Evolutionary conservation across 495 filamentous ascomycete species (phyloP), one percentile per base, ranked within the genome.

Genomic region (Glarea lozoyensis): DNA sequence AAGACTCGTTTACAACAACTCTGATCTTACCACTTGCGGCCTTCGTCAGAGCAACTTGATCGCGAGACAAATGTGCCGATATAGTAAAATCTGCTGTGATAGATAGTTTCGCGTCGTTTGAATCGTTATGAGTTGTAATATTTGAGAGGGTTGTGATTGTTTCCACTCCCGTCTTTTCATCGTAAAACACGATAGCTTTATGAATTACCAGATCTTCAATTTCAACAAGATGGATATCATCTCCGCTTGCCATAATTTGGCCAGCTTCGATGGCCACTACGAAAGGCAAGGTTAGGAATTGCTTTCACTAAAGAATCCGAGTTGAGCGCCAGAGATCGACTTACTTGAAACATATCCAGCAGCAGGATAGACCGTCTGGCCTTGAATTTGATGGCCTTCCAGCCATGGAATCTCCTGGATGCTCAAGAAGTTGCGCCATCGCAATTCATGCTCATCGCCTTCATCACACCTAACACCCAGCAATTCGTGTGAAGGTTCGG

Each of bases 331-430:
- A n/a, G n/a, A n/a, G n/a, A n/a, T n/a, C n/a, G n/a, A n/a, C n/a
- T n/a, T n/a, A n/a, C n/a, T n/a, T 2, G 69, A 59, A 20, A 76
- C 48, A 43, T 73, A 82, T 0, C 67, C 73, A 4, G 76, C 69
- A 42, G 70, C 71, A 16, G 81, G 80, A 46, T 78, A 78, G 1
- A 84, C 60, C 2, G 59, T 65, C 36, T 65, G 37, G 1, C 56
- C 60, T 32, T 71, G 66, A 33, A 72, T 58, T 43, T 56, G 62
- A 54, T 78, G 75, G 33, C 76, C 70, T 10, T 59, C 41, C 2
- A 79, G 39, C 75, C 73, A 80, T 0, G 72, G 72, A 1, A 66
- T 46, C 35, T 78, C 71, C 10, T 63, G 54, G 0, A 68, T 21
- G 9, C 66, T 60, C 17, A 78, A 37, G 25, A 71, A 60, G 37